Conservation (phyloP, 768 basidiomycete genomes). For the Hypholoma fasciculare region DNA sequence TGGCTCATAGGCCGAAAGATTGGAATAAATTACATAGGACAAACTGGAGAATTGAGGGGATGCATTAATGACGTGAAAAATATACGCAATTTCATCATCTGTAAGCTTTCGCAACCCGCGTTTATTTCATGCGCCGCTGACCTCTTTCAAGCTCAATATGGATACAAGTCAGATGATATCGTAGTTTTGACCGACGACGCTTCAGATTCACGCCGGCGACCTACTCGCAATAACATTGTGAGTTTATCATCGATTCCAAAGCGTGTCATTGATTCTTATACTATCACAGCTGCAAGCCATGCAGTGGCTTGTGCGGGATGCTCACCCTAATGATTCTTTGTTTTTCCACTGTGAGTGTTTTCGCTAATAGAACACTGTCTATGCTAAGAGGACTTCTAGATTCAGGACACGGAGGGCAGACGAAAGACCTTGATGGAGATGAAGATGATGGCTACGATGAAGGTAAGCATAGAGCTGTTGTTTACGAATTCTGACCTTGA, state of each 20-base stretch:
- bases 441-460: slow-evolving; percentile 86
- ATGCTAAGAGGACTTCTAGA: slow-evolving; percentile 39
- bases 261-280: not conserved
- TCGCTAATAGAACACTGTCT: not conserved
- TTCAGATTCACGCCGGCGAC: slow-evolving; percentile 56
- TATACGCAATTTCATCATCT: slow-evolving; percentile 71
- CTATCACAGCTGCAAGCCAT: slow-evolving; percentile 64
- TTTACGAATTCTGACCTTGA: not conserved
- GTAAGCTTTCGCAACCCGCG: slow-evolving; percentile 38
- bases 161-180: slow-evolving; percentile 78
- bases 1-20: slow-evolving; percentile 46
- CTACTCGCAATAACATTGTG: slow-evolving; percentile 83
- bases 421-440: slow-evolving; percentile 79
- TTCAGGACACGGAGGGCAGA: slow-evolving; percentile 94
- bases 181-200: slow-evolving; percentile 84
- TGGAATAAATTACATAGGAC: slow-evolving; percentile 85
- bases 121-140: not conserved
- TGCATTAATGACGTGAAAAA: slow-evolving; percentile 93
- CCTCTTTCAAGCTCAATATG: slow-evolving; percentile 45
- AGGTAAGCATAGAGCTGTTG: slow-evolving; percentile 36
- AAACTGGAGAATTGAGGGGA: slow-evolving; percentile 66
- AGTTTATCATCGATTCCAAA: slow-evolving; percentile 17
- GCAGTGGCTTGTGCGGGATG: slow-evolving; percentile 88
- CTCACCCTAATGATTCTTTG: slow-evolving; percentile 79
- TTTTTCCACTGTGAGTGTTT: slow-evolving; percentile 80